Conservation (phyloP, 345 rosid species). For the Dovyalis caffra region DNA sequence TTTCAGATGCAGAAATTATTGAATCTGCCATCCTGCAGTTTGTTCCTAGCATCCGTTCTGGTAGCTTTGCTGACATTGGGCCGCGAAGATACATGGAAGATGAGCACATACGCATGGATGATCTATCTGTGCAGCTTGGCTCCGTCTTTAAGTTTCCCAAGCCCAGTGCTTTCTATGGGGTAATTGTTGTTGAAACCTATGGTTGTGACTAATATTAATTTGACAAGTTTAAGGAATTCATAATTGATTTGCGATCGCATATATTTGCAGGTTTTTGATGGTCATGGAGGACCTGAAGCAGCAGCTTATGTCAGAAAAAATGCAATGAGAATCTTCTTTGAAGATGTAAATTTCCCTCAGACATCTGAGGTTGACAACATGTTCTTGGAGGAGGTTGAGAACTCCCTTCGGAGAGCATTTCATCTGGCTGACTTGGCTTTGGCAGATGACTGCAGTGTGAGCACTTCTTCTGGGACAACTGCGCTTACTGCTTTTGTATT, state of each 20-base stretch:
- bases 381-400: conserved; percentile 52
- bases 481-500: conserved; percentile 73
- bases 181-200: conserved; percentile 18
- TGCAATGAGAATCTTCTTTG: conserved; percentile 47
- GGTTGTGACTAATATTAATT: background rate
- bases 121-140: conserved; percentile 46
- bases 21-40: conserved; percentile 39
- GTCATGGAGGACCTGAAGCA: conserved; percentile 92
- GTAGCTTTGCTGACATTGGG: conserved; percentile 61
- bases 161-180: conserved; percentile 72
- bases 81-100: conserved; percentile 66
- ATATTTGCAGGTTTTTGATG: conserved; percentile 65
- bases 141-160: conserved; percentile 46
- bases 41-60: conserved; percentile 59
- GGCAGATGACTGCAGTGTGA: conserved; percentile 56
- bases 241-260: conserved; percentile 13
- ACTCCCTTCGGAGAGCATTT: conserved; percentile 53
- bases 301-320: conserved; percentile 56
- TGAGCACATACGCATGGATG: conserved; percentile 59
- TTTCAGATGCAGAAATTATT: conserved; percentile 21
- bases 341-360: conserved; percentile 63
- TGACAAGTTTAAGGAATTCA: background rate
- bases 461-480: conserved; percentile 81
- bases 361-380: conserved; percentile 42
- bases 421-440: conserved; percentile 71